Percentiles rank a stretch among this genome's conserved stretches.
phyloP scores from a whole-genome alignment of 495 filamentous ascomycete genomes.

The Usnea hakonensis region DNA sequence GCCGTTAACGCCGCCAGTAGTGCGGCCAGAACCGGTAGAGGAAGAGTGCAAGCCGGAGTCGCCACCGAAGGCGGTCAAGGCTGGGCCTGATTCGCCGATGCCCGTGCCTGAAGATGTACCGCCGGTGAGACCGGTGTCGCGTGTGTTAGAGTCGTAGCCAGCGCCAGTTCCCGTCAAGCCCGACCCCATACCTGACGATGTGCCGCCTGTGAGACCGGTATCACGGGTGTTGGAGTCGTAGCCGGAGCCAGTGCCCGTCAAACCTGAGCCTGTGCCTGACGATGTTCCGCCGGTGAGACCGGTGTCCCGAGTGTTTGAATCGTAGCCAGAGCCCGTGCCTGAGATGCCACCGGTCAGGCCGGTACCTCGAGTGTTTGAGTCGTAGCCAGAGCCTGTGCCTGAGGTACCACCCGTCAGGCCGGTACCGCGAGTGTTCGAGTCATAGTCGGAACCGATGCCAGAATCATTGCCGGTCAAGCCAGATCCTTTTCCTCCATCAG shows the following conservation, averaged over 20 bases:
- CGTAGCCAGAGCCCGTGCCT: not conserved
- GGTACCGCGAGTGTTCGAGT: not conserved
- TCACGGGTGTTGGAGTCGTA: not conserved
- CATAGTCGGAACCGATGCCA: conserved; percentile 19
- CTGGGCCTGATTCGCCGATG: not conserved
- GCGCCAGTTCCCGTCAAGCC: not conserved
- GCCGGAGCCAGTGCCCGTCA: not conserved
- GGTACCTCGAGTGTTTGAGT: not conserved
- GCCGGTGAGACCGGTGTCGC: conserved; percentile 1
- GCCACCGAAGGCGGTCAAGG: not conserved
- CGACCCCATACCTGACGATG: not conserved
- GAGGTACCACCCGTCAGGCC: not conserved
- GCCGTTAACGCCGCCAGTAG: conserved; percentile 29
- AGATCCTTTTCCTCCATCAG: conserved; percentile 25
- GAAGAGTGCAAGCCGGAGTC: conserved; percentile 15
- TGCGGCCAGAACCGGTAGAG: conserved; percentile 21
- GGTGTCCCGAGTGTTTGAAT: not conserved
- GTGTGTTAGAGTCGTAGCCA: not conserved
- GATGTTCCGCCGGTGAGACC: not conserved
- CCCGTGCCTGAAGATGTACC: not conserved
- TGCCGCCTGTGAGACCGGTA: not conserved
- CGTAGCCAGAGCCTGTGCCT: conserved; percentile 22
- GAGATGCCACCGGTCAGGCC: not conserved
- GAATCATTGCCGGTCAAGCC: conserved; percentile 6
- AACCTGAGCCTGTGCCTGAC: conserved; percentile 1